A percentile compares a stretch with the other conserved stretches of the same genome.
Evolutionary conservation across 2,329 filamentous ascomycete genomes (phyloP).

Genomic region (Cercospora sp.): DNA sequence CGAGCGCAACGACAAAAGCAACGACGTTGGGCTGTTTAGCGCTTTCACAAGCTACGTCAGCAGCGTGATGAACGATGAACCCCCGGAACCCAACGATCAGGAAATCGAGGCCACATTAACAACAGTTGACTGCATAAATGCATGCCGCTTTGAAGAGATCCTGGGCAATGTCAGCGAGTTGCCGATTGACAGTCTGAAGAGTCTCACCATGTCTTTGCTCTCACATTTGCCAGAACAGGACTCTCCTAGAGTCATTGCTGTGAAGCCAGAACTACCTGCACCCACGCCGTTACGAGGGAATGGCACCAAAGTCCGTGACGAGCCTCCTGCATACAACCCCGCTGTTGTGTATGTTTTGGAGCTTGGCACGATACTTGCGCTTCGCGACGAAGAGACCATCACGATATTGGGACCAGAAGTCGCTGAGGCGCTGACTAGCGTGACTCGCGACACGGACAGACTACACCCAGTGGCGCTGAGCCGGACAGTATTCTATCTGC

Average conservation of each 20-base stretch:
- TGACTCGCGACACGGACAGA: slow-evolving; percentile 75
- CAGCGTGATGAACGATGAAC: slow-evolving; percentile 97
- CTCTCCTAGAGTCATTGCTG: slow-evolving; percentile 76
- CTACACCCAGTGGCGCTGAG: slow-evolving; percentile 83
- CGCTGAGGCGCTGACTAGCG: slow-evolving; percentile 74
- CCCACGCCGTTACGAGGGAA: slow-evolving; percentile 59
- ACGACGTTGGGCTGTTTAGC: slow-evolving; percentile 84
- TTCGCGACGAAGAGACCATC: slow-evolving; percentile 73
- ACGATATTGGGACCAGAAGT: slow-evolving; percentile 74
- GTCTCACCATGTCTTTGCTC: slow-evolving; percentile 71
- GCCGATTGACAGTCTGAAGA: slow-evolving; percentile 58
- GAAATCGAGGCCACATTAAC: slow-evolving; percentile 94
- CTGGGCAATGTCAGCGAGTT: slow-evolving; percentile 77
- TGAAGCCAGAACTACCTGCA: slow-evolving; percentile 79
- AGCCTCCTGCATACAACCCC: slow-evolving; percentile 74
- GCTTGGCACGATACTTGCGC: slow-evolving; percentile 76
- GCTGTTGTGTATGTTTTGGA: slow-evolving; percentile 88
- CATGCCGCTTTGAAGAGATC: slow-evolving; percentile 80
- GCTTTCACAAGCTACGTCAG: slow-evolving; percentile 95
- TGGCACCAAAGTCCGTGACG: slow-evolving; percentile 56
- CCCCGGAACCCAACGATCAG: slow-evolving; percentile 94
- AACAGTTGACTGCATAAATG: slow-evolving; percentile 89
- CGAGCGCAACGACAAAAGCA: slow-evolving; percentile 75
- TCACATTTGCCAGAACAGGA: slow-evolving; percentile 79
- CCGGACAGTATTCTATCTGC: slow-evolving; percentile 80